Percentiles rank a stretch among this genome's conserved stretches.
phyloP scores from a whole-genome alignment of 805 yeast species.

The Metschnikowia peoriensis region DNA sequence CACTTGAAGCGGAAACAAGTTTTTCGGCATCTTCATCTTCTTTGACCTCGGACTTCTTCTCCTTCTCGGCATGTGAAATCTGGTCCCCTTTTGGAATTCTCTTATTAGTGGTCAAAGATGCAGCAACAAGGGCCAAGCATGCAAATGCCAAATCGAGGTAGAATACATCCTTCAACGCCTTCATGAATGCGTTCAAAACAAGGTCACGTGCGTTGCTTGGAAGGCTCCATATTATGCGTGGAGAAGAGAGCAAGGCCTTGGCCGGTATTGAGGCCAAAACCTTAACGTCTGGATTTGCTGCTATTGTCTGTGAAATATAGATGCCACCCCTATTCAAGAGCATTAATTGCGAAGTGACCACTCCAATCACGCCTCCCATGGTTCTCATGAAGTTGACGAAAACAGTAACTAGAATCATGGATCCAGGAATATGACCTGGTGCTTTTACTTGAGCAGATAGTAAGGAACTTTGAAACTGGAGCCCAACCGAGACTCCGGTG shows the following conservation, averaged over 20 bases:
- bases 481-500: slow-evolving; percentile 35
- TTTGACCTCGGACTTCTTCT: not conserved
- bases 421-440: slow-evolving; percentile 35
- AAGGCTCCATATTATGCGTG: slow-evolving; percentile 26
- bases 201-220: slow-evolving; percentile 22
- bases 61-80: slow-evolving; percentile 9
- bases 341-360: slow-evolving; percentile 33
- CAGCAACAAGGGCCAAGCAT: slow-evolving; percentile 11
- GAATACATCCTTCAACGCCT: slow-evolving; percentile 17
- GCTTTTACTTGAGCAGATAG: slow-evolving; percentile 38
- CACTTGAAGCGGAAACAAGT: slow-evolving; percentile 1
- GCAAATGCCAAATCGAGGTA: slow-evolving; percentile 19
- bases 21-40: not conserved
- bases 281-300: slow-evolving; percentile 4
- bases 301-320: slow-evolving; percentile 11
- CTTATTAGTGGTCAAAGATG: slow-evolving; percentile 16
- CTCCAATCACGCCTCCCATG: slow-evolving; percentile 32
- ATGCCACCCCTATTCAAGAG: slow-evolving; percentile 13
- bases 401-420: slow-evolving; percentile 34
- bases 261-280: slow-evolving; percentile 5
- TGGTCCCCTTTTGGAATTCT: slow-evolving; percentile 15
- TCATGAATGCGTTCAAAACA: slow-evolving; percentile 25
- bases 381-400: slow-evolving; percentile 34
- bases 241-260: slow-evolving; percentile 21
- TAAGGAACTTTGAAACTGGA: slow-evolving; percentile 36